Base-by-base conservation (phyloP, 257 asterid genomes). In the Solanum chiquidenum region DNA sequence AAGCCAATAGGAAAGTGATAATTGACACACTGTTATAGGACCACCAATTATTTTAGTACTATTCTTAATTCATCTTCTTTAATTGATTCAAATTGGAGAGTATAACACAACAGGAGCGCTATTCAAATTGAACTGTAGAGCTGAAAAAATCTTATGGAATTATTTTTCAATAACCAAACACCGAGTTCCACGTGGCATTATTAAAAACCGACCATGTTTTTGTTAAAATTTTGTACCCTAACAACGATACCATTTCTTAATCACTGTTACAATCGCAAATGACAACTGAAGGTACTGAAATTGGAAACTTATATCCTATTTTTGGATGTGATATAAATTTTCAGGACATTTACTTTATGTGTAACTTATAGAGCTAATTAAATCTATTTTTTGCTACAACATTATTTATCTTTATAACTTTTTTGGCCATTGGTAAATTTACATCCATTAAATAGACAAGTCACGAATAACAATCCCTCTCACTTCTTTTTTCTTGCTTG, bases 151-250 rank as follows among this genome's bases (percentile, higher is more conserved):
- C 11, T 52, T 23, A 55, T 20, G 21, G 11, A 75, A 87, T 62
- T 44, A 84, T 64, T 25, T 64, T 40, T 14, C 20, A 76, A 12
- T 1, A 11, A 42, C 88, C 91, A 89, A 89, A 12, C 46, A 58
- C 12, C 6, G 34, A 58, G 5, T 14, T 85, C 86, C 85, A 84
- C 88, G 86, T 87, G 44, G 6, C 37, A 89, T 40, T 11, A 12
- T 6, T 25, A 46, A 6, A 34, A 80, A 29, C 83, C 74, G 14
- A 62, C 46, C 91, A 87, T 86, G 80, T 89, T 87, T 84, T 69
- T 27, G 38, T 49, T 84, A 23, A 12, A 40, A 3, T 23, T 89
- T 20, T 38, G 77, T 89, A 82, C 88, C 87, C 84, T 37, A 84
- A 66, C 87, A 0, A 49, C 91, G 38, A 25, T 52, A 68, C 87